Conservation (phyloP, 2,329 filamentous ascomycete genomes). For the Trichoderma sp. region DNA sequence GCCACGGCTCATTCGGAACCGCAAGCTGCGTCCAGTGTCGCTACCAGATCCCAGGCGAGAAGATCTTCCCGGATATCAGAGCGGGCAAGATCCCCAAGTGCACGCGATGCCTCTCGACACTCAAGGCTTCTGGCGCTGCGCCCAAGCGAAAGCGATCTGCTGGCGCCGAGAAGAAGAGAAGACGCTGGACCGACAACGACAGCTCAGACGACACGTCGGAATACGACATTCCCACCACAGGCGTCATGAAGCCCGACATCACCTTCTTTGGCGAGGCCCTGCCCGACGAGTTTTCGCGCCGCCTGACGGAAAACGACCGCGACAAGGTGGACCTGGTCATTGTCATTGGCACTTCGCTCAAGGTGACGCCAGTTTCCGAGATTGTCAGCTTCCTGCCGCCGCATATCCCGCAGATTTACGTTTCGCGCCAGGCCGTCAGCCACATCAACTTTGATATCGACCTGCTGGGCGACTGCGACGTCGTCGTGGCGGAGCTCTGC, state of each 20-base stretch:
- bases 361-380: constrained; percentile 92
- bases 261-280: constrained; percentile 96
- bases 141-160: constrained; percentile 44
- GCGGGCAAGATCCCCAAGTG: constrained; percentile 77
- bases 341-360: constrained; percentile 93
- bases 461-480: constrained; percentile 91
- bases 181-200: constrained; percentile 41
- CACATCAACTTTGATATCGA: constrained; percentile 98
- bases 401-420: constrained; percentile 87
- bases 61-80: constrained; percentile 78
- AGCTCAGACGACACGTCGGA: constrained; percentile 50
- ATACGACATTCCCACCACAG: constrained; percentile 62
- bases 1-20: constrained; percentile 93
- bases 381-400: constrained; percentile 78
- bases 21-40: constrained; percentile 85
- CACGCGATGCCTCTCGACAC: constrained; percentile 63
- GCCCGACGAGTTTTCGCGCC: constrained; percentile 77
- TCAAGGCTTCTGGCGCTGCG: constrained; percentile 40
- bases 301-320: constrained; percentile 79
- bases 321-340: constrained; percentile 84
- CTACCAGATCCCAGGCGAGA: constrained; percentile 70
- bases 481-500: constrained; percentile 84
- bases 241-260: constrained; percentile 96
- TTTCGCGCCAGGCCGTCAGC: constrained; percentile 77
- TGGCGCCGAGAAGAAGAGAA: constrained; percentile 45